Evolutionary conservation across 768 basidiomycete species (phyloP), one percentile per base, ranked within the genome.

Genomic region (Leccinum uliginosum): DNA sequence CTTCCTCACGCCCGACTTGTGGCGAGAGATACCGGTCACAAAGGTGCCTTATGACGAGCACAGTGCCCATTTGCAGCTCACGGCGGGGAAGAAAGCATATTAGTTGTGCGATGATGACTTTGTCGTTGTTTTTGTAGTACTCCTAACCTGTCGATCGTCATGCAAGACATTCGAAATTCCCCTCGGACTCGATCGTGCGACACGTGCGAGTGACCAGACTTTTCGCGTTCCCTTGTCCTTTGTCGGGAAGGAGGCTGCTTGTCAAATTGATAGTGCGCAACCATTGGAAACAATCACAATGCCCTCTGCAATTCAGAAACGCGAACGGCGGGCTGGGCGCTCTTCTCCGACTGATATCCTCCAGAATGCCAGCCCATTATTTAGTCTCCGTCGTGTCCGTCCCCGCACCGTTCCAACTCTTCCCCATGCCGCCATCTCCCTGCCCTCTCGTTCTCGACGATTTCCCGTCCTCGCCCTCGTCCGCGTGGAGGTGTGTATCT

Each of bases 1-100:
- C 47, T 97, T 98, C 92, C 87, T 98, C 61, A 97, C 96, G 43
- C 97, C 97, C 57, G 95, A 98, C 74, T 83, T 98, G 67, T 98
- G 96, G 96, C 86, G 87, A 70, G 91, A 96, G 72, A 96, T 96
- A 72, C 86, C 93, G 40, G 78, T 90, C 27, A 90, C 89, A 59
- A 91, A 89, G 75, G 80, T 89, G 66, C 93, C 93, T 9, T 97
- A 90, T 79, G 96, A 98, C 74, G 94, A 96, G 78, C 88, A 93
- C 84, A 91, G 91, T 69, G 88, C 86, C 47, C 93, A 97, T 74
- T 82, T 99, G 59, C 90, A 90, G 71, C 80, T 96, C 63, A 81
- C 83, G 54, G 83, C 87, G 54, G 81, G 83, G 75, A 94, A 93
- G 82, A 87, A 87, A 73, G 69, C 69, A 71, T 80, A 82, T 64